Base-by-base conservation (phyloP, 2,329 filamentous ascomycete genomes). In the Monilinia laxa region DNA sequence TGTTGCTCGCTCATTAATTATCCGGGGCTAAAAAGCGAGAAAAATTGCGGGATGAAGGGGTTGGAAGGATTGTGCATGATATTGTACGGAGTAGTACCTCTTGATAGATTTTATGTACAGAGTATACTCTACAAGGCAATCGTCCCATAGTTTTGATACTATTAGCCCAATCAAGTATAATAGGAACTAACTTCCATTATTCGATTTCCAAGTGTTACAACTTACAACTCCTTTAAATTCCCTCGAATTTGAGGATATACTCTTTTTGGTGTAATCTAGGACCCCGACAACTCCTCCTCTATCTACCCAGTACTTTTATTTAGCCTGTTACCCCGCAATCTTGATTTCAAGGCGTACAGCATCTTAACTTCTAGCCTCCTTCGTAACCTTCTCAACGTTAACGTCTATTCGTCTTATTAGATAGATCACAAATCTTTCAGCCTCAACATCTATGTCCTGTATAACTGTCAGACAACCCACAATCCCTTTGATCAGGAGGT, bases 21-120 rank as follows among this genome's bases (percentile, higher is more conserved):
- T 66, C 64, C 64, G 64, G 54, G 63, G 54, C 63, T 65, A 65
- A 52, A 51, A 64, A 56, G 62, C 54, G 54, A 57, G 53, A 45
- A 47, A 47, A 28, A 14, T 31, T 64, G 62, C 25, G 53, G 53
- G 62, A 49, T 57, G 40, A 64, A 55, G 52, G 62, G 49, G 62
- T 18, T 42, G 62, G 51, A 52, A 35, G 16, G 18, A 47, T 45
- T 47, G 18, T n/a, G 45, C 31, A 35, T 6, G 31, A 35, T 35
- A 35, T 5, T 35, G 31, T 35, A 35, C 31, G 28, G 28, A 35
- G 31, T 35, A 35, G 31, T 3, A 35, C 5, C 5, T 35, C 31
- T 35, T 35, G 31, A 35, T 35, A 35, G 31, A 1, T 35, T 9
- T 6, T 9, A 28, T 4, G 28, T 28, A 4, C 4, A 28, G 28